phyloP scores from a whole-genome alignment of 148 eudicot genomes.

The Arctostaphylos glauca region DNA sequence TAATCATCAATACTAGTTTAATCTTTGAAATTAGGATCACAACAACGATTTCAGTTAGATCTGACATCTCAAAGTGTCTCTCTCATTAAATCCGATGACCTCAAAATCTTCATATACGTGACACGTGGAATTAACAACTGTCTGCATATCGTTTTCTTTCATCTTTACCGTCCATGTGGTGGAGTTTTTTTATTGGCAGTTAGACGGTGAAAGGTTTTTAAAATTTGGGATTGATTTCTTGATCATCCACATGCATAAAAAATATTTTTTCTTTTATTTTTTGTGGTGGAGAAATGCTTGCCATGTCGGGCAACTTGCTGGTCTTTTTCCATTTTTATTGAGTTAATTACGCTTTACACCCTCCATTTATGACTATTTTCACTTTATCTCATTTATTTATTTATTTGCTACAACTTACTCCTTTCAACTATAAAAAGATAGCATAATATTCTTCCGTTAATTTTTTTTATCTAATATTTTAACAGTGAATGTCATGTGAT shows the following conservation, averaged over 20 bases:
- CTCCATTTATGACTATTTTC: too few relatives aligned
- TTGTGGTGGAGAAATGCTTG: not conserved
- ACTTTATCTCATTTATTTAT: too few relatives aligned
- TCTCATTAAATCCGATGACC: not conserved
- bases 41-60: not conserved
- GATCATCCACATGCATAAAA: not conserved
- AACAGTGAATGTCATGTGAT: too few relatives aligned
- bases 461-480: too few relatives aligned
- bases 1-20: conserved; percentile 6
- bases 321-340: too few relatives aligned
- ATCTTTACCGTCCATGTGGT: not conserved
- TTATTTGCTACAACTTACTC: too few relatives aligned
- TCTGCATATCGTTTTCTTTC: not conserved
- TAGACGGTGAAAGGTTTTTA: not conserved
- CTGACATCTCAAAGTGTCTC: not conserved
- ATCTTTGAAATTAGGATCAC: not conserved
- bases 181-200: not conserved
- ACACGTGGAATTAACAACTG: not conserved
- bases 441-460: too few relatives aligned
- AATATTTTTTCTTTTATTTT: not conserved
- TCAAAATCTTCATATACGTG: not conserved
- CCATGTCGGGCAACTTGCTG: not conserved
- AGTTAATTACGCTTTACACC: too few relatives aligned
- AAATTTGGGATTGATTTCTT: not conserved
- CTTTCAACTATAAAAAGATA: too few relatives aligned